Conservation (phyloP, 1,139 yeast species). For the Citeromyces siamensis region DNA sequence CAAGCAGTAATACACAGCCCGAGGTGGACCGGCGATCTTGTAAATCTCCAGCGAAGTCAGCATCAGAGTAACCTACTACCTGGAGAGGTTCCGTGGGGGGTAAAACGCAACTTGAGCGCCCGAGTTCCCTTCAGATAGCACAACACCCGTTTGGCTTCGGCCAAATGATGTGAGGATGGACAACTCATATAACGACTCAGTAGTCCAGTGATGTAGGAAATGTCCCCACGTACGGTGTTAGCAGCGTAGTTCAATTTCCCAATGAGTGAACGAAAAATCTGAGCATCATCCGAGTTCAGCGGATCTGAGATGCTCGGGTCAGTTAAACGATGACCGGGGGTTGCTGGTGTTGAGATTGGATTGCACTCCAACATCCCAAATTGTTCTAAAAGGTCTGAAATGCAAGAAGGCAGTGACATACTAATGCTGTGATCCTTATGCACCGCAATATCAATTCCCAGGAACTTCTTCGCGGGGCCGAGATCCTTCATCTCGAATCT, state of each 20-base stretch:
- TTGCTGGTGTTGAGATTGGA: not conserved
- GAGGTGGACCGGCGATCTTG: no score
- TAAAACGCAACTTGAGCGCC: not conserved
- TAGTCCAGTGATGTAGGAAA: not conserved
- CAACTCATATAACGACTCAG: not conserved
- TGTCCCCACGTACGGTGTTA: not conserved
- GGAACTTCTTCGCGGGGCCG: not conserved
- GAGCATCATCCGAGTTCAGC: not conserved
- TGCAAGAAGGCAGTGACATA: not conserved
- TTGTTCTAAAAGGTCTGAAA: not conserved
- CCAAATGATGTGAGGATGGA: not conserved
- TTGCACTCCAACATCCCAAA: not conserved
- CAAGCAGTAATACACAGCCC: no score
- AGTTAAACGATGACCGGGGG: not conserved
- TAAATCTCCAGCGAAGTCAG: constrained; percentile 5
- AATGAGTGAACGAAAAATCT: not conserved
- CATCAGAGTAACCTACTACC: constrained; percentile 6
- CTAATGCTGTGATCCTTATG: not conserved
- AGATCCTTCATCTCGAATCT: not conserved
- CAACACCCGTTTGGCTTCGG: constrained; percentile 4
- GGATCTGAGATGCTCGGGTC: not conserved
- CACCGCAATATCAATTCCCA: not conserved
- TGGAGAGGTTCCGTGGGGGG: not conserved
- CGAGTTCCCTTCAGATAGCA: constrained; percentile 6
- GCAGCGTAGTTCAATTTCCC: not conserved